A percentile compares a stretch with the other conserved stretches of the same genome.
These are phyloP conservation scores for Chalciporus sphaerocephalus DNA, from an alignment of 768 basidiomycete species.

Conservation along the genomic window DNA sequence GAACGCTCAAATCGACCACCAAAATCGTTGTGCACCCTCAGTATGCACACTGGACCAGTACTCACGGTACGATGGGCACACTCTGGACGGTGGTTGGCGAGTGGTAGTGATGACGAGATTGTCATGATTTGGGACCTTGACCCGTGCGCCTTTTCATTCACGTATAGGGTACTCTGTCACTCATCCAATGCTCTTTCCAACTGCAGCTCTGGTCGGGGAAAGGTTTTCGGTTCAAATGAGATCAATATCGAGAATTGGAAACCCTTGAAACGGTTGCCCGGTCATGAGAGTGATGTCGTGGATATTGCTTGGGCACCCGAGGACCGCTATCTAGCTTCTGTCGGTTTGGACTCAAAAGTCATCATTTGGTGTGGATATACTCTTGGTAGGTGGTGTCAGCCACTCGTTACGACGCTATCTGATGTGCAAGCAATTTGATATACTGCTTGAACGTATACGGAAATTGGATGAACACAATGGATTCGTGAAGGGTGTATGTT, in stretches of 20 bases:
- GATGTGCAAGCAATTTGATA: neutral
- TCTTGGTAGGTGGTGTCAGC: conserved; percentile 53
- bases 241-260: conserved; percentile 98
- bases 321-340: conserved; percentile 89
- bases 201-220: conserved; percentile 71
- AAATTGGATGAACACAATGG: conserved; percentile 89
- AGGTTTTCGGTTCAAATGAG: conserved; percentile 92
- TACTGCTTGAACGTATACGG: conserved; percentile 62
- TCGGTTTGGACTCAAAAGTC: conserved; percentile 87
- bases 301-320: conserved; percentile 94
- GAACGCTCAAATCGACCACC: conserved; percentile 69
- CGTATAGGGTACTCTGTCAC: neutral
- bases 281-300: conserved; percentile 94
- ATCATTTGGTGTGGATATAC: conserved; percentile 93
- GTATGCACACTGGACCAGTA: conserved; percentile 92
- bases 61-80: conserved; percentile 91
- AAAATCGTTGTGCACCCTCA: conserved; percentile 84
- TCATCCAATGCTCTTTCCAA: conserved; percentile 6
- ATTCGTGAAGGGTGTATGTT: conserved; percentile 98
- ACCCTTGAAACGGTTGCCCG: conserved; percentile 83
- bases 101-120: conserved; percentile 93
- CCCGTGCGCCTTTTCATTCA: conserved; percentile 55
- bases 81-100: conserved; percentile 90
- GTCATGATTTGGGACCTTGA: conserved; percentile 98
- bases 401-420: neutral